A percentile compares a stretch with the other conserved stretches of the same genome.
phyloP scores from a whole-genome alignment of 805 yeast species.

The Yamadazyma sp. region DNA sequence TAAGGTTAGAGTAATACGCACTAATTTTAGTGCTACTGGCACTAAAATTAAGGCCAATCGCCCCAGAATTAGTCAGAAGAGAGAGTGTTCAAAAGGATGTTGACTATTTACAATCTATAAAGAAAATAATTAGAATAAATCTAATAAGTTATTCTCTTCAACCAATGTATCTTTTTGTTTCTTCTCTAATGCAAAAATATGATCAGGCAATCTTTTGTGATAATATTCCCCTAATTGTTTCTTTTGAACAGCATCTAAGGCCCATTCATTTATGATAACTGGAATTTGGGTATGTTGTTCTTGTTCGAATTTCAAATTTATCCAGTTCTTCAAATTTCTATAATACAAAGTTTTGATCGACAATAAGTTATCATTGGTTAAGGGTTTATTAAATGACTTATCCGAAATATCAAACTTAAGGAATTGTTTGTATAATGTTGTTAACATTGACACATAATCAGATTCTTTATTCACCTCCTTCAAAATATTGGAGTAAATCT shows the following conservation, averaged over 20 bases:
- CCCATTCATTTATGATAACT: constrained; percentile 33
- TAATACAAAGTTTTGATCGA: constrained; percentile 16
- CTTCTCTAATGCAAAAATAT: constrained; percentile 15
- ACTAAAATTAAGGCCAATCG: too few relatives aligned
- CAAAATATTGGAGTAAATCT: constrained; percentile 20
- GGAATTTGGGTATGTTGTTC: constrained; percentile 29
- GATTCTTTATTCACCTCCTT: constrained; percentile 20
- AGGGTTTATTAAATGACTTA: constrained; percentile 17
- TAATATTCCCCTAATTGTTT: constrained; percentile 12
- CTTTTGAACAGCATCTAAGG: constrained; percentile 27
- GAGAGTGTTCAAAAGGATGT: too few relatives aligned
- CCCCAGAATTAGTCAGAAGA: too few relatives aligned
- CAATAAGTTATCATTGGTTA: constrained; percentile 7
- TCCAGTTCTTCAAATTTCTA: constrained; percentile 22
- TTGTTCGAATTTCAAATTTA: constrained; percentile 25
- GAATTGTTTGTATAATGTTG: constrained; percentile 13
- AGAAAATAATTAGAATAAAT: constrained; percentile 4
- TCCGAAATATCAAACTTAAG: constrained; percentile 10
- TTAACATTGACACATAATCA: constrained; percentile 21
- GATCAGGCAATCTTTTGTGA: constrained; percentile 3
- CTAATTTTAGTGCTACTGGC: too few relatives aligned
- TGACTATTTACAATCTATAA: too few relatives aligned
- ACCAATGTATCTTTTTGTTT: constrained; percentile 22
- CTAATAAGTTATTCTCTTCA: constrained; percentile 11
- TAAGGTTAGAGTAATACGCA: too few relatives aligned